Base-by-base conservation (phyloP, 2,329 filamentous ascomycete genomes). In the Fusarium tanahbumbuense region DNA sequence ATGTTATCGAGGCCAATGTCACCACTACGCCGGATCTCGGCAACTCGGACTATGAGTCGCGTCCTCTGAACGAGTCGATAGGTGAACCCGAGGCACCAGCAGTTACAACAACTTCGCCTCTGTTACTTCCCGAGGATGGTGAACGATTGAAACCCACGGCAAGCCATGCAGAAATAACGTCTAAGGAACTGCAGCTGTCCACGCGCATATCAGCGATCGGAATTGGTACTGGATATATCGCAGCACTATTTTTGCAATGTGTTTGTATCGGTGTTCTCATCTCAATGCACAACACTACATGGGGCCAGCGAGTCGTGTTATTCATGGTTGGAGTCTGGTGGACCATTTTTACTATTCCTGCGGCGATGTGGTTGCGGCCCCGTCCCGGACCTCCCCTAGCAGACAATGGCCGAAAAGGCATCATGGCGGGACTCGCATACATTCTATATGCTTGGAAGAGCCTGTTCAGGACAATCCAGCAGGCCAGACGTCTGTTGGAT, bases 301-400 rank as follows among this genome's bases (percentile, higher is more conserved):
- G 94, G 83, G 93, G 93, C 0, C 89, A 98, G 47, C 90, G 94
- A 6, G 85, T 98, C 6, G 95, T 96, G 0, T 86, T 99, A 12
- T 94, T 97, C 78, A 82, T 94, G 60, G 90, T 98, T 56, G 96
- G 96, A 34, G 79, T 89, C 28, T 99, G 96, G 96, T 99, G 96
- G 96, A 89, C 94, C 46, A 63, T 92, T 34, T 98, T 99, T 78
- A 97, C 93, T 6, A 89, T 98, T 58, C 96, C 96, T 0, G 90
- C 93, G 1, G 93, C 93, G 4, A 80, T 97, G 73, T 98, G 94
- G 92, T 85, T 99, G 30, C 90, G 95, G 42, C 90, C 94, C 6
- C 89, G 96, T 54, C 96, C 96, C 3, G 96, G 96, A 0, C 96
- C 96, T 28, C 94, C 94, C 0, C 81, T 97, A 11, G 84, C 86